Evolutionary conservation across 75 land plant species (phyloP), one percentile per base, ranked within the genome.

Genomic region (Sequoiadendron giganteum): DNA sequence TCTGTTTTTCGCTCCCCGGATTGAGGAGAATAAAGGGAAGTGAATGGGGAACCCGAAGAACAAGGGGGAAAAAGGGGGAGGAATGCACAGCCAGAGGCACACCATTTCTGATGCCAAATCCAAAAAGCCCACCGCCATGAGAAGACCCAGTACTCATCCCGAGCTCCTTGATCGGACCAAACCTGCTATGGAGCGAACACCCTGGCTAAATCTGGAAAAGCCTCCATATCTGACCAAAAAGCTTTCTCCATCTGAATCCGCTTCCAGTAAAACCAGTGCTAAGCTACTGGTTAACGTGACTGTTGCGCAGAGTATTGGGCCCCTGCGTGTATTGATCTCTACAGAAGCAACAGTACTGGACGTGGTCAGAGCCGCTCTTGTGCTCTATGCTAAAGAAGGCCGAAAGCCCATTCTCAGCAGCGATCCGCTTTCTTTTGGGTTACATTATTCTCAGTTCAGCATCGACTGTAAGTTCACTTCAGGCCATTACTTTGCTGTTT

Each of bases 371-470:
- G 54, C 86, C 15, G 43, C 86, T 11, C 39, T 85, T 19, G 58
- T 0, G 0, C 19, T 49, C 2, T 85, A 85, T 19, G 86, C 86
- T 10, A 49, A 54, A 42, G 86, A 85, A 54, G 86, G 86, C 36
- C 55, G 86, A 3, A 47, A 58, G 6, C 61, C 86, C 11, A 3
- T 52, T 5, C 61, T 85, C 1, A 34, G 65, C 86, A 52, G 6
- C 19, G 86, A 85, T 54, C 65, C 86, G 19, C 38, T 34, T 30
- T 30, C 65, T 10, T 85, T 49, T 49, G 36, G 25, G 1, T 25
- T 85, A 10, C 86, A 85, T 54, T 85, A 34, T 30, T 85, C 86
- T 7, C 86, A 85, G 49, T 85, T 85, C 86, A 48, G 36, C 86
- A 48, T 85, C 18, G 34, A 85, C 38, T 49, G 86, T 85, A 52